Evolutionary conservation across 805 yeast species (phyloP), one percentile per base, ranked within the genome.

Genomic region (Yamadazyma phyllophila): DNA sequence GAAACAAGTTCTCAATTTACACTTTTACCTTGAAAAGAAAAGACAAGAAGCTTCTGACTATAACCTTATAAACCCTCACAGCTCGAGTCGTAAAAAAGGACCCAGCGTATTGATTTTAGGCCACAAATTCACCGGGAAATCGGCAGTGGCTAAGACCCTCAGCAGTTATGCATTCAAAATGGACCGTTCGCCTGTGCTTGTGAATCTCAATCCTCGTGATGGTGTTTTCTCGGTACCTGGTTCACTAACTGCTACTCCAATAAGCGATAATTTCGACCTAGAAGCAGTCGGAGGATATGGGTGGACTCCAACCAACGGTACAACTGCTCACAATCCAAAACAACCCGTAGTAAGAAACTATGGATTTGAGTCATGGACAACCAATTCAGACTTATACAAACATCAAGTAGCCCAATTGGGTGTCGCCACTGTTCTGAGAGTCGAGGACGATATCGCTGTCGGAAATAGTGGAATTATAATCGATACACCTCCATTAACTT

Each of bases 331-430:
- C 51, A 91, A 87, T 61, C 87, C 88, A n/a, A 88, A 88, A 61
- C 95, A 88, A 62, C 97, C 98, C 0, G 62, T 85, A n/a, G 92
- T 86, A 7, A 83, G 85, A 56, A 82, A 77, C 56, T 89, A 73
- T 63, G 99, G 98, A 0, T 74, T 83, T 43, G 87, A 83, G 40
- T 65, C 70, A 31, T 72, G 80, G 10, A 53, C 65, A 1, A 83
- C 80, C 10, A 89, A 89, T 60, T 60, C 76, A 36, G 76, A 73
- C 36, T 71, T 76, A 43, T 89, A 79, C 66, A 73, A 76, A 49
- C 66, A 71, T 41, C 70, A 72, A 35, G 52, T 81, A 1, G 59
- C 78, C 1, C 72, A 76, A 47, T 64, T 85, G 13, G 80, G 82
- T 0, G 60, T 70, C 3, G 79, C 77, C 1, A 76, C 76, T 0